Conservation (phyloP, 2,329 filamentous ascomycete genomes). For the Xylariomycetidae sp. region DNA sequence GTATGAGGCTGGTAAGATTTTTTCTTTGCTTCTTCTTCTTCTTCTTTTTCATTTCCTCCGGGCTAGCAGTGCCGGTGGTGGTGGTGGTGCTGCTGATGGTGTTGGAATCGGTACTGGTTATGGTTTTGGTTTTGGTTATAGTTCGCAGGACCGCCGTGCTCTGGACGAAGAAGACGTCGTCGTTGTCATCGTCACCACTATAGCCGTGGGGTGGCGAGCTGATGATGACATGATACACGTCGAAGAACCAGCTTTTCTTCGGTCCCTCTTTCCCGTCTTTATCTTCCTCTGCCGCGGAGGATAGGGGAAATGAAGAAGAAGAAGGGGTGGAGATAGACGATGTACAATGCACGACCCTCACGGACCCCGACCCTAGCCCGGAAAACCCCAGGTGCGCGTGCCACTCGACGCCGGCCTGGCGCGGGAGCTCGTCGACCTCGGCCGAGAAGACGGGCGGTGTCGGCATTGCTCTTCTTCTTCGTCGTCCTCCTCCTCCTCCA, state of each 20-base stretch:
- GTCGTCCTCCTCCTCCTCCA: slow-evolving; percentile 12
- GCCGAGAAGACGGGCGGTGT: slow-evolving; percentile 68
- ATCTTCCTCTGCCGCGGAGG: not conserved
- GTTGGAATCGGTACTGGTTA: not conserved
- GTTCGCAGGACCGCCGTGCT: slow-evolving; percentile 9
- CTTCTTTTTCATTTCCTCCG: no score
- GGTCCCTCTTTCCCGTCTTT: not conserved
- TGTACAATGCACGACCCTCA: no score
- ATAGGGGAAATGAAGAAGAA: slow-evolving; percentile 3
- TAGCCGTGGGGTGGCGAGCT: no score
- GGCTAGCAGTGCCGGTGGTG: no score
- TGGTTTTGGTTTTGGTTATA: not conserved
- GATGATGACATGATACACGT: slow-evolving; percentile 21
- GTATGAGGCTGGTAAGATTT: no score
- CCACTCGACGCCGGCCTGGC: slow-evolving; percentile 77
- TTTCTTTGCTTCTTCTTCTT: no score
- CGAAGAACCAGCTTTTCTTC: slow-evolving; percentile 1
- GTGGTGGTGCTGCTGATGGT: slow-evolving; percentile 4
- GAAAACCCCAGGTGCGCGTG: slow-evolving; percentile 61
- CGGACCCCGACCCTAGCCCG: slow-evolving; percentile 21
- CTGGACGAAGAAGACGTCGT: slow-evolving; percentile 18
- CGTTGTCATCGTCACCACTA: slow-evolving; percentile 6
- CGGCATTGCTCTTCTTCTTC: slow-evolving; percentile 22
- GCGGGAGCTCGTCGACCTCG: slow-evolving; percentile 73
- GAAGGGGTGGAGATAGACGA: no score